Base-by-base conservation (phyloP, 148 eudicot species). In the Spergularia marina region DNA sequence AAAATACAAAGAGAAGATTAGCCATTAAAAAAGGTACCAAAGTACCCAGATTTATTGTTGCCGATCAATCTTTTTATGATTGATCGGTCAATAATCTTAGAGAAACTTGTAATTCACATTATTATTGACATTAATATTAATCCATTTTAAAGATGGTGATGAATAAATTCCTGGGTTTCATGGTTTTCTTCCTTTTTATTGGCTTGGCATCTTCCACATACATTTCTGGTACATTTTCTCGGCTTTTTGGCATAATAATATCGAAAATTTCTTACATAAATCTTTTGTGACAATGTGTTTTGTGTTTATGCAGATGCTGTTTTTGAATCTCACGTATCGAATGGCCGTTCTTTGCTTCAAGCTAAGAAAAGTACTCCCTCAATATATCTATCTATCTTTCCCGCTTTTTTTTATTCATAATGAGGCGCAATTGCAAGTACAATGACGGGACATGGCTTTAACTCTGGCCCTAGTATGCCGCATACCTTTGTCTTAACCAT, bases 321-420 rank as follows among this genome's bases (percentile, higher is more conserved):
- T 11, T 77, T 89, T 66, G 84, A 77, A 57, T 67, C 83, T 59
- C 84, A 77, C 74, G 85, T 79, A 67, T 82, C 82, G 18, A 74
- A 79, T 0, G 93, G 88, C 2, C 93, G 98, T 53, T 64, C 83
- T 76, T 82, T 90, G 80, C 91, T 92, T 70, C 98, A 90, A 66
- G 81, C 87, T 62, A 63, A 72, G 30, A 79, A 83, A 80, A 82
- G 78, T 83, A 79, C 34, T 81, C 81, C 25, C 1, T 74, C 14
- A 30, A 14, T n/a, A n/a, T n/a, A n/a, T 52, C 23, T 71, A 64
- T 64, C 73, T 40, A 14, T 52, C 23, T 74, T 67, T 64, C 71
- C 77, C 7, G 23, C 69, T 59, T 13, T 72, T 10, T 65, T 68
- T 13, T 10, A 20, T 44, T 40, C n/a, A 70, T 18, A 44, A 20